Base-by-base conservation (phyloP, 129 eudicot genomes). In the Arctium lappa region DNA sequence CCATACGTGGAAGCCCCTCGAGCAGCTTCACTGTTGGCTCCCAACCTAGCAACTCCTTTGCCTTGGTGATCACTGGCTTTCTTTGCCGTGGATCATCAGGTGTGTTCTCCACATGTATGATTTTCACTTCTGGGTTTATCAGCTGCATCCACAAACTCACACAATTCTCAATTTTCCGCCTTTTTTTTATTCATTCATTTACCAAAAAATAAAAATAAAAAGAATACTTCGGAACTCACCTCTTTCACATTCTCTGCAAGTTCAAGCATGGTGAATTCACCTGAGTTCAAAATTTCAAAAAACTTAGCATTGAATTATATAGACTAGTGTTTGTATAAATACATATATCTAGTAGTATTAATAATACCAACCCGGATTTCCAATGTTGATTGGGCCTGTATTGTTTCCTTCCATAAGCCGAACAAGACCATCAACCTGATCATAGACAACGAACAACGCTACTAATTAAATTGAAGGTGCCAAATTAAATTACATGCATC, bases 1-100 rank as follows among this genome's bases (percentile, higher is more conserved):
- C 98, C 98, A 93, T 93, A 75, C 87, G 96, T 0, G 96, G 94
- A 76, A 93, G 91, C 32, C 98, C 98, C 1, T 93, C 98, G 6
- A 91, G 90, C 85, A 93, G 70, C 72, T 83, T 89, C 66, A 91
- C 63, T 80, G 90, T 93, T 1, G 98, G 98, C 78, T 93, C 98
- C 98, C 98, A 93, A 29, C 91, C 98, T 8, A 93, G 77, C 72
- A 87, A 78, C 84, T 94, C 98, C 79, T 89, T 90, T 40, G 98
- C 97, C 86, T 90, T 92, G 2, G 93, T 88, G 46, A 91, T 94
- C 82, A 88, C 94, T 13, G 98, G 98, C 86, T 94, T 94, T 72
- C 98, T 90, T 83, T 94, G 98, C 22, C 97, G 91, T 44, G 97
- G 98, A 77, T 94, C 97, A 72, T 94, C 98, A 7, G 97, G 98